These are phyloP conservation scores for Mucor ambiguus DNA, from an alignment of 371 early-diverging fungal species.

Conservation along the genomic window DNA sequence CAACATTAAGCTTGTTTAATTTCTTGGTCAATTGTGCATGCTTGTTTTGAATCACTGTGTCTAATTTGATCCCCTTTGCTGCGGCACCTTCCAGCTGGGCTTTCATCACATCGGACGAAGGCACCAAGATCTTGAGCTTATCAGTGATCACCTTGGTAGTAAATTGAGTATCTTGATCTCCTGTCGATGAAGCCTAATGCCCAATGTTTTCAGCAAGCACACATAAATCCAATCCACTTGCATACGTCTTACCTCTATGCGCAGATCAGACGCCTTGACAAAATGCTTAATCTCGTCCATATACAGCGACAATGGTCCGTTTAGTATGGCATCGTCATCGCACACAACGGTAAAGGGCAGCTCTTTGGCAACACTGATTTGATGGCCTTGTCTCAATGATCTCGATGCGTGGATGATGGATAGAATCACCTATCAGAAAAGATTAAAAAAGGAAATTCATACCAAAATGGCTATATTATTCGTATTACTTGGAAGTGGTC, in stretches of 20 bases:
- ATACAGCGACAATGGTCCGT: conserved; percentile 42
- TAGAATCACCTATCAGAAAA: conserved; percentile 40
- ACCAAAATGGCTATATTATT: conserved; percentile 1
- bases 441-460: conserved; percentile 8
- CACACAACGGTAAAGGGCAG: conserved; percentile 59
- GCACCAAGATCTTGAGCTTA: conserved; percentile 50
- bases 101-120: conserved; percentile 39
- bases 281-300: conserved; percentile 47
- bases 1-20: conserved; percentile 34
- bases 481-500: conserved; percentile 54
- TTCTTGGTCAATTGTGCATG: conserved; percentile 33
- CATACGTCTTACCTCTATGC: background rate
- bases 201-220: too few species aligned
- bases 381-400: conserved; percentile 65
- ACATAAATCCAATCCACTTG: background rate
- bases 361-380: conserved; percentile 52
- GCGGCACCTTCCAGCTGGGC: conserved; percentile 42
- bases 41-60: conserved; percentile 25
- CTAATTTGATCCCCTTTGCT: conserved; percentile 33
- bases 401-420: conserved; percentile 67
- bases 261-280: conserved; percentile 46
- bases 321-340: conserved; percentile 33
- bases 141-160: conserved; percentile 40
- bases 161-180: conserved; percentile 1
- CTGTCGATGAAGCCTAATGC: background rate